Base-by-base conservation (phyloP, 257 asterid genomes). In the Salvia splendens region DNA sequence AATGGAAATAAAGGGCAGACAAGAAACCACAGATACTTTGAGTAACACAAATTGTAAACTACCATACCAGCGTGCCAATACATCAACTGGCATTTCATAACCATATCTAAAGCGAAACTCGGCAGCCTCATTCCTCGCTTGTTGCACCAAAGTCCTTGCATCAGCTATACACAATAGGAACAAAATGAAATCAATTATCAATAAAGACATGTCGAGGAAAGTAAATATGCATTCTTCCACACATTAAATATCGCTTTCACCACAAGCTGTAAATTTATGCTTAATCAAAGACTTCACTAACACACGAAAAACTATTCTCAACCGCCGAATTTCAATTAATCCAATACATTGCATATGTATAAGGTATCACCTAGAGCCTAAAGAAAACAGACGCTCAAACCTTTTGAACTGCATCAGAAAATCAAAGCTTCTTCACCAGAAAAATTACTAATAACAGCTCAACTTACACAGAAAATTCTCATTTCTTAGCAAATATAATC, bases 71-170 rank as follows among this genome's bases (percentile, higher is more conserved):
- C 92, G 83, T 55, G 96, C 97, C 84, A 94, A 80, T 30, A 75
- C 89, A 61, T 94, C 97, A 47, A 78, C 99, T 8, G 96, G 96
- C 95, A 94, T 94, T 83, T 94, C 99, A 28, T 94, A 91, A 57
- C 99, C 99, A 80, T 84, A 91, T 80, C 75, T 86, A 68, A 75
- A 81, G 52, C 99, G 96, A 69, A 87, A 94, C 67, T 91, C 97
- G 65, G 97, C 96, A 68, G 99, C 99, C 83, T 91, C 97, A 73
- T 83, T 88, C 79, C 99, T 91, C 6, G 96, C 99, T 87, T 94
- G 99, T 75, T 85, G 89, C 74, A 91, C 97, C 84, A 94, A 84
- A 74, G 97, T 84, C 85, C 97, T 86, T 48, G 96, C 97, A 87
- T 94, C 96, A 77, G 99, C 96, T 94, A 80, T 36, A 66, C 54